phyloP scores from a whole-genome alignment of 148 eudicot genomes.

The Vaccinium vitisidaea region DNA sequence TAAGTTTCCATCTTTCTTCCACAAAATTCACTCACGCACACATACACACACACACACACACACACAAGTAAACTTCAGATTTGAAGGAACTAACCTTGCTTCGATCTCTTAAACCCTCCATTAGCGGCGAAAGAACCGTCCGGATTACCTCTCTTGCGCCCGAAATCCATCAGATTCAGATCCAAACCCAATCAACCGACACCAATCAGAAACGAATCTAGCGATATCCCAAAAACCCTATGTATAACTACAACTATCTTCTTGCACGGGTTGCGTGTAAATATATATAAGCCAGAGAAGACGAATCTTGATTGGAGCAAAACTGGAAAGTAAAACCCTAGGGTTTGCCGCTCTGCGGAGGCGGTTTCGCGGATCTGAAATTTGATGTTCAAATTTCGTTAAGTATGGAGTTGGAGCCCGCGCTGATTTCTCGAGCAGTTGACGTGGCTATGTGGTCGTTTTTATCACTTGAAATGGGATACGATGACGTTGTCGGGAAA shows the following conservation, averaged over 20 bases:
- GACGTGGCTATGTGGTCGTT: background rate
- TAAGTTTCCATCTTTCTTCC: background rate
- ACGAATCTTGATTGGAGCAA: background rate
- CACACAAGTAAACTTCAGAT: too few species aligned
- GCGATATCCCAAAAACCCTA: background rate
- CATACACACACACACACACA: background rate
- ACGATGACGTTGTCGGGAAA: background rate
- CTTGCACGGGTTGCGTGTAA: background rate
- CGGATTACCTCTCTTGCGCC: constrained; percentile 17
- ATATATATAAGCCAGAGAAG: background rate
- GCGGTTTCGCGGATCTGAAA: constrained; percentile 16
- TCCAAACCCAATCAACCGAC: background rate
- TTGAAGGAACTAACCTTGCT: constrained; percentile 12
- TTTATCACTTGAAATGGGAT: background rate
- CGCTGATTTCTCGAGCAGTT: background rate
- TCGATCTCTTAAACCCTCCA: constrained; percentile 20
- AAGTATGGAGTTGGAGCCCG: background rate
- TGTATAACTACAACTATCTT: too few species aligned
- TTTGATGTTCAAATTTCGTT: constrained; percentile 5
- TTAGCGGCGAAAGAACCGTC: constrained; percentile 6
- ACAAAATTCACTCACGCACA: background rate
- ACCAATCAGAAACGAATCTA: background rate
- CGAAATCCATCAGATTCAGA: constrained; percentile 13
- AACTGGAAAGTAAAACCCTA: constrained; percentile 11
- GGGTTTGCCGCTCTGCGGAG: background rate